These are phyloP conservation scores for Paecilomyces fulvus DNA, from an alignment of 2,329 filamentous ascomycete species.

Conservation along the genomic window DNA sequence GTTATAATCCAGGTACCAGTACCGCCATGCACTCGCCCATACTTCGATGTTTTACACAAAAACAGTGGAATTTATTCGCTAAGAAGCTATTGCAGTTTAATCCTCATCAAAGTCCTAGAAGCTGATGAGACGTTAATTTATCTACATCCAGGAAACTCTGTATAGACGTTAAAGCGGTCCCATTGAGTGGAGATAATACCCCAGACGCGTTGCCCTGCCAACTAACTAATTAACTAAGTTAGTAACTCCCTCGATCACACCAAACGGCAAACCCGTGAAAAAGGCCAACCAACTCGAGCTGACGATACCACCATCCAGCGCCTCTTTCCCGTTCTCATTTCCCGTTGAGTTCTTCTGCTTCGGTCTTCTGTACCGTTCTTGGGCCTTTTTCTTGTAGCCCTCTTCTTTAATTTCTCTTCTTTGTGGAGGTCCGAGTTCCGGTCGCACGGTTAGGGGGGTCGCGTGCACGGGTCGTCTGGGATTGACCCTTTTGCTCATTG, in stretches of 20 bases:
- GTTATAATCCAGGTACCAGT: not conserved
- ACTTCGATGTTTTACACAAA: not conserved
- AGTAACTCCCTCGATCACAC: not conserved
- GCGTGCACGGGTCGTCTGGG: not conserved
- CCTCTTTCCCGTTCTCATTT: not conserved
- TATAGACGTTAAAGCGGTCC: not conserved
- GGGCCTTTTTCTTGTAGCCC: not conserved
- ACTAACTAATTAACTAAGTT: not conserved
- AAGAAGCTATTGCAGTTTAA: not conserved
- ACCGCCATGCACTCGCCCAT: not conserved
- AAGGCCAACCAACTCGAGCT: not conserved
- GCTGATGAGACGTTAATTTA: no score
- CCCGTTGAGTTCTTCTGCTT: not conserved
- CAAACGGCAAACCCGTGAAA: not conserved
- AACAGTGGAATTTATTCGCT: no score
- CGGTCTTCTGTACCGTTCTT: not conserved
- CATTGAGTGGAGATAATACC: not conserved
- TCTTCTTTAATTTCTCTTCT: not conserved
- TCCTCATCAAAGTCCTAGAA: no score
- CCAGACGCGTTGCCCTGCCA: not conserved
- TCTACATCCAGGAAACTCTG: no score
- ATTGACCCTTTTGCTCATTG: not conserved
- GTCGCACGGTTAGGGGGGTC: not conserved
- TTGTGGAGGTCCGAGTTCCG: not conserved
- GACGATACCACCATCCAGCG: not conserved